A percentile compares a stretch with the other conserved stretches of the same genome.
phyloP scores from a whole-genome alignment of 345 rosid species.

The Schrenkiella parvula region DNA sequence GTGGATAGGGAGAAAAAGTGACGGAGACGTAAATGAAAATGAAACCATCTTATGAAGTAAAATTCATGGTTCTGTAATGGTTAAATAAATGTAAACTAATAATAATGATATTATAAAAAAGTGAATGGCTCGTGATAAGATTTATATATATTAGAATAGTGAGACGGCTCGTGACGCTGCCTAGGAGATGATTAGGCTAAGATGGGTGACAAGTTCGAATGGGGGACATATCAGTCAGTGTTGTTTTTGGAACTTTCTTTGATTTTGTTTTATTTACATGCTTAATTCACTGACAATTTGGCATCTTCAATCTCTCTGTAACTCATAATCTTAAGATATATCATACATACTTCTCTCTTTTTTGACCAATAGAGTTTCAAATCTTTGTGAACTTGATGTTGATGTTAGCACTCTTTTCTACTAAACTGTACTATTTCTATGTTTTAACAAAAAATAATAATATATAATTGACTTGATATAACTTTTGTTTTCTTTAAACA shows the following conservation, averaged over 20 bases:
- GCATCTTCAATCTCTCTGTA: background rate
- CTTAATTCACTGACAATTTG: background rate
- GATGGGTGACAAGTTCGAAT: constrained; percentile 32
- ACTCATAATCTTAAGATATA: background rate
- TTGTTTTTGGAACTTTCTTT: constrained; percentile 20
- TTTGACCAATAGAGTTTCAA: background rate
- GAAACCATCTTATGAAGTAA: background rate
- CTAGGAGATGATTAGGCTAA: constrained; percentile 18
- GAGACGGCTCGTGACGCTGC: constrained; percentile 32
- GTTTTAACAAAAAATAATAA: background rate
- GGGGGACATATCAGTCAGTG: constrained; percentile 32
- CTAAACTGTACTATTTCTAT: background rate
- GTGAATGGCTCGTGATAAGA: background rate
- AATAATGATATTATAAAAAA: no score
- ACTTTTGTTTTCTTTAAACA: no score
- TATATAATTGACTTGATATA: no score
- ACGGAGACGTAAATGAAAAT: constrained; percentile 26
- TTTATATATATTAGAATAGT: background rate
- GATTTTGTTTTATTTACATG: background rate
- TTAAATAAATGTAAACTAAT: no score
- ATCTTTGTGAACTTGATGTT: background rate
- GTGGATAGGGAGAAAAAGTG: constrained; percentile 28
- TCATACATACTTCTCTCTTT: no score
- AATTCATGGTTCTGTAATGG: background rate
- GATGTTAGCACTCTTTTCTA: background rate